phyloP scores from a whole-genome alignment of 2,329 filamentous ascomycete genomes.

The Xylariaceae sp. region DNA sequence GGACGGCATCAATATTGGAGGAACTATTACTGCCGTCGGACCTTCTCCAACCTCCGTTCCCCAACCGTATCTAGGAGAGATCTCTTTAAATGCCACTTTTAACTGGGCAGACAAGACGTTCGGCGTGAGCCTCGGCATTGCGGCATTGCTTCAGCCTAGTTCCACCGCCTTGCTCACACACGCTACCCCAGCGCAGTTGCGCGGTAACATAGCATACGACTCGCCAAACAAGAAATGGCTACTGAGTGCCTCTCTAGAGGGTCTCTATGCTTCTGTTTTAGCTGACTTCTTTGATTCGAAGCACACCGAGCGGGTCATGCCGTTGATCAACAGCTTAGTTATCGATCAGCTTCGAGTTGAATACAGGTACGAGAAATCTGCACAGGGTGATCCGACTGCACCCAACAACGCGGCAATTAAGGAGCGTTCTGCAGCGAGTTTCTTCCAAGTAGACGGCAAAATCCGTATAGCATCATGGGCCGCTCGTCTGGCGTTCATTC shows the following conservation, averaged over 20 bases:
- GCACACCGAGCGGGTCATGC: background rate
- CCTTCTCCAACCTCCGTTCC: background rate
- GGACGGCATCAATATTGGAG: background rate
- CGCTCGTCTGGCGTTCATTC: no score
- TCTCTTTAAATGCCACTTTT: constrained; percentile 5
- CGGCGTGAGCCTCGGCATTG: background rate
- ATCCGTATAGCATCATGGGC: no score
- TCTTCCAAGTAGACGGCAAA: no score
- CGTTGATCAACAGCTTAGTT: background rate
- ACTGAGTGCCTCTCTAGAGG: background rate
- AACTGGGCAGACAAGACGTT: constrained; percentile 5
- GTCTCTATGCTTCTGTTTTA: constrained; percentile 2
- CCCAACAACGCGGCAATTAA: no score
- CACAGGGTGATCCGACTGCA: background rate
- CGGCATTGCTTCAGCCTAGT: constrained; percentile 3
- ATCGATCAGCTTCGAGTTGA: background rate
- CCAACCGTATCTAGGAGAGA: constrained; percentile 3
- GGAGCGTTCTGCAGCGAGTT: no score
- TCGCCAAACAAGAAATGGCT: background rate
- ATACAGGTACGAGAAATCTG: background rate
- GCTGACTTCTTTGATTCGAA: constrained; percentile 1
- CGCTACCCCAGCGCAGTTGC: background rate
- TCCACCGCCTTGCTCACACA: background rate
- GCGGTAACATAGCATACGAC: background rate
- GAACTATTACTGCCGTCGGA: background rate